Evolutionary conservation across 306 rosid genomes (phyloP).

Genomic region (barrel medic (Medicago truncatula)): MtrunA17r5.0-ANR NC_053042.1:50124001-50124500

Average conservation of each 20-base stretch:
- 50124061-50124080: neutral
- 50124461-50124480: slow-evolving; percentile 66
- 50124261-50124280: neutral
- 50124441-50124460: neutral
- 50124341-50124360: neutral
- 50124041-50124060: neutral
- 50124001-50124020: slow-evolving; percentile 40
- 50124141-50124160: no score
- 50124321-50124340: slow-evolving; percentile 13
- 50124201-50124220: no score
- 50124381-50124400: neutral
- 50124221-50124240: no score
- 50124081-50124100: neutral
- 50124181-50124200: no score
- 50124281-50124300: slow-evolving; percentile 2
- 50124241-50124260: neutral
- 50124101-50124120: no score
- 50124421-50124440: neutral
- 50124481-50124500: slow-evolving; percentile 66
- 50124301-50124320: neutral
- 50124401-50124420: neutral
- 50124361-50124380: neutral
- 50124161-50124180: no score
- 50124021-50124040: slow-evolving; percentile 55
- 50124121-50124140: no score